Conservation (phyloP, 345 rosid species). For the Gossypium sturtianum region DNA sequence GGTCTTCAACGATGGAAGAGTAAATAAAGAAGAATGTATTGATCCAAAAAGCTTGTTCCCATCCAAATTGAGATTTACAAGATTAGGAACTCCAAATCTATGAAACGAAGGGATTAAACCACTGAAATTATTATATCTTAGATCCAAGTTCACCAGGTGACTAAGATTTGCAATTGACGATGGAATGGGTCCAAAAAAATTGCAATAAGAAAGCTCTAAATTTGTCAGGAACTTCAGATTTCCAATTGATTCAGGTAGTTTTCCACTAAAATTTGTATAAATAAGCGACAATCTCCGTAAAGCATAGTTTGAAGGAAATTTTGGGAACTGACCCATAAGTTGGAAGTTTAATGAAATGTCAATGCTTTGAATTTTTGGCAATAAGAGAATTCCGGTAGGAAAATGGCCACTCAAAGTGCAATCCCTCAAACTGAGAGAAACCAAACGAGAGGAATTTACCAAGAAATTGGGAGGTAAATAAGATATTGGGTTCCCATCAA, state of each 20-base stretch:
- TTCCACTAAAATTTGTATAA: background rate
- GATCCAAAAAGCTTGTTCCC: background rate
- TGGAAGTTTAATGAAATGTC: fast-evolving
- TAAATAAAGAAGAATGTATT: background rate
- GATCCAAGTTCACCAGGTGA: background rate
- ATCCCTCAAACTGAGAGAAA: no score
- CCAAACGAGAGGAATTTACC: no score
- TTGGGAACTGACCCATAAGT: no score
- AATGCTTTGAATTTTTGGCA: no score
- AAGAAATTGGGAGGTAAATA: no score
- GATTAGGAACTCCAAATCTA: no score
- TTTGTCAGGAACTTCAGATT: background rate
- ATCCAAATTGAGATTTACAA: no score
- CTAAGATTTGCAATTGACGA: background rate
- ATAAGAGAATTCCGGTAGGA: no score
- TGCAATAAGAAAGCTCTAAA: fast-evolving
- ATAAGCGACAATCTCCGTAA: background rate
- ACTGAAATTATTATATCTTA: background rate
- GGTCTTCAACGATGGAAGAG: background rate
- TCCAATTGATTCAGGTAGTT: background rate
- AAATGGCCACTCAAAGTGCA: no score
- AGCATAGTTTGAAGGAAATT: background rate
- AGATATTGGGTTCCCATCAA: no score
- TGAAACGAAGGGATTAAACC: no score
- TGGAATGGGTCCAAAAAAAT: background rate